Evolutionary conservation across 2,329 filamentous ascomycete species (phyloP), one percentile per base, ranked within the genome.

Genomic region (Helicocarpus griseus): DNA sequence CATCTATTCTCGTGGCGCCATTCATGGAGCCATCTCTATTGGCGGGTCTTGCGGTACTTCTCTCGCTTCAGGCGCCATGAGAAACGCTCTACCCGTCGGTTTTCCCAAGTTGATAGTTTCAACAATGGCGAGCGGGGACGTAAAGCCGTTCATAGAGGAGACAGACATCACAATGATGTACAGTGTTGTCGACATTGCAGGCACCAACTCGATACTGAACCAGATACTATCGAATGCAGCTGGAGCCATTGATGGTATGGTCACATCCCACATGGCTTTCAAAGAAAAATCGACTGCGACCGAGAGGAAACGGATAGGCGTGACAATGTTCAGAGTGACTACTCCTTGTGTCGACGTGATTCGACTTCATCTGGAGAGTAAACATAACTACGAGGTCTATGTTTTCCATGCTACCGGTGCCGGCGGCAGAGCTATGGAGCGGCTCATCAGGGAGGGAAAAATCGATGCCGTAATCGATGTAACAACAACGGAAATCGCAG

Each of bases 251-350:
- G 69, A 69, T 0, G 83, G 76, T 0, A 83, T 85, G 74, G 77
- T 80, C 0, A 53, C 56, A 1, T 66, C 72, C 0, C 80, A 79
- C 53, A 59, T 54, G 4, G 33, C 48, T 6, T 54, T 56, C 8
- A 21, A 36, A 28, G 46, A 53, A 13, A 45, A 33, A 19, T 21
- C 47, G 43, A 43, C 24, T 19, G 54, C 29, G 33, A 57, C 49
- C 41, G 19, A 55, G 7, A 74, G 73, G 58, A 76, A 73, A 51
- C 69, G 76, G 0, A 70, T 87, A 5, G 84, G 77, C 0, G 77
- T 87, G 22, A 86, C 83, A 2, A 87, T 87, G 84, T 87, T 87
- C 60, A 84, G 85, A 2, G 83, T 87, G 5, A 88, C 85, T 0
- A 87, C 83, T 0, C 82, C 83, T 0, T 79, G 77, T 9, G 83